These are phyloP conservation scores for Galerina marginata DNA, from an alignment of 768 basidiomycete species.

Conservation along the genomic window DNA sequence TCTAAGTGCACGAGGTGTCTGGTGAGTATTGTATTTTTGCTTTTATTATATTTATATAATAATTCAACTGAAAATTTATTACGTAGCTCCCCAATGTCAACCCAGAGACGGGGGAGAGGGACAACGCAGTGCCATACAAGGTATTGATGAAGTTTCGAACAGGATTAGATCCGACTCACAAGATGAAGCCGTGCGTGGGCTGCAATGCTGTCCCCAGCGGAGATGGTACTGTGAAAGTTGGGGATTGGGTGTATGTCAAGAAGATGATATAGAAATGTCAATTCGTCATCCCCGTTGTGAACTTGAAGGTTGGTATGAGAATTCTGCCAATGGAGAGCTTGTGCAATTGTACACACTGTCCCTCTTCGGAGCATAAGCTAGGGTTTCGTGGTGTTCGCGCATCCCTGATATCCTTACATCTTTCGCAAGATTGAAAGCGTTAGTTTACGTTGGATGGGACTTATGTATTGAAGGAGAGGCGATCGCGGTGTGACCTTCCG, in stretches of 20 bases:
- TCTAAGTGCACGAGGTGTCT: conserved; percentile 74
- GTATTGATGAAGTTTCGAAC: conserved; percentile 74
- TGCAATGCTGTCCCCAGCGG: conserved; percentile 62
- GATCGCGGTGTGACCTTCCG: neutral
- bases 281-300: neutral
- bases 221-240: conserved; percentile 60
- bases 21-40: conserved; percentile 45
- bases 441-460: too few relatives aligned
- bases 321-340: conserved; percentile 6
- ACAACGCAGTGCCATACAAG: conserved; percentile 78
- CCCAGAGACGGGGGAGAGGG: conserved; percentile 64
- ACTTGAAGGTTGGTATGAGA: conserved; percentile 5
- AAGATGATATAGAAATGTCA: conserved; percentile 34
- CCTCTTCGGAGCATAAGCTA: too few relatives aligned
- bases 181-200: conserved; percentile 67
- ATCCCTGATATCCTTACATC: too few relatives aligned
- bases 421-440: too few relatives aligned
- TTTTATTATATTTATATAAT: neutral
- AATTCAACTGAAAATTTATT: conserved; percentile 2
- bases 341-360: neutral
- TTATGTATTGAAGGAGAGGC: too few relatives aligned
- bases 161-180: conserved; percentile 55
- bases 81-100: conserved; percentile 75
- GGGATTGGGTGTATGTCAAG: conserved; percentile 61
- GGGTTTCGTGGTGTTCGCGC: neutral